phyloP scores from a whole-genome alignment of 2,329 filamentous ascomycete genomes.

The Epichloe amarillans region DNA sequence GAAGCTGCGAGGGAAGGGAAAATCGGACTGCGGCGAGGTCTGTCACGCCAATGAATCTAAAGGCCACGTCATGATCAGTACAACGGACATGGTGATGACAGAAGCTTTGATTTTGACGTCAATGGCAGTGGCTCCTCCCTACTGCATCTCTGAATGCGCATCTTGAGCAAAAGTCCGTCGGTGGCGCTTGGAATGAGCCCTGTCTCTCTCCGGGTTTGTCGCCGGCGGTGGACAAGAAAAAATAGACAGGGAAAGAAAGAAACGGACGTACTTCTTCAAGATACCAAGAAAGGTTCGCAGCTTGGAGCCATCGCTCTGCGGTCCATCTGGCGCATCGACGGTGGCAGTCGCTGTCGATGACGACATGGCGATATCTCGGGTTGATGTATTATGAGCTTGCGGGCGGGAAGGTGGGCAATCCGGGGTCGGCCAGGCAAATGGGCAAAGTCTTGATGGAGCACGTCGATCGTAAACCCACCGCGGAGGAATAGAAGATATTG shows the following conservation, averaged over 20 bases:
- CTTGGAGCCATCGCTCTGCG: conserved; percentile 70
- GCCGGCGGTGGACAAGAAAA: not conserved
- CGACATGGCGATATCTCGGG: conserved; percentile 19
- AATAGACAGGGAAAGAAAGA: not conserved
- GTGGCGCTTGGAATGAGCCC: not conserved
- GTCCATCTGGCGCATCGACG: conserved; percentile 27
- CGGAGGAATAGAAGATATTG: not conserved
- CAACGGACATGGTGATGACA: not conserved
- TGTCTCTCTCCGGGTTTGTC: conserved; percentile 2
- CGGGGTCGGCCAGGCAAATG: not conserved
- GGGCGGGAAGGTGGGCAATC: not conserved
- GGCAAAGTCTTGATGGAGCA: not conserved
- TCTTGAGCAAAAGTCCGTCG: not conserved
- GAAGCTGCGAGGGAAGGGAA: conserved; percentile 84
- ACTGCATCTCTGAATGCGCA: not conserved
- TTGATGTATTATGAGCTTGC: not conserved
- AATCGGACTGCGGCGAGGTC: conserved; percentile 95
- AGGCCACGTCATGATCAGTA: conserved; percentile 7
- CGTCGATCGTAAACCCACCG: not conserved
- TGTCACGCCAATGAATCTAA: conserved; percentile 84
- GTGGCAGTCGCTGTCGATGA: conserved; percentile 21
- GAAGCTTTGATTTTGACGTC: not conserved
- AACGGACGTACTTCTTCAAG: conserved; percentile 59
- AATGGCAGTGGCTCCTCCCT: not conserved
- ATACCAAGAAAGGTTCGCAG: conserved; percentile 80